phyloP scores from a whole-genome alignment of 805 yeast species.

The Metschnikowia vanudenii region DNA sequence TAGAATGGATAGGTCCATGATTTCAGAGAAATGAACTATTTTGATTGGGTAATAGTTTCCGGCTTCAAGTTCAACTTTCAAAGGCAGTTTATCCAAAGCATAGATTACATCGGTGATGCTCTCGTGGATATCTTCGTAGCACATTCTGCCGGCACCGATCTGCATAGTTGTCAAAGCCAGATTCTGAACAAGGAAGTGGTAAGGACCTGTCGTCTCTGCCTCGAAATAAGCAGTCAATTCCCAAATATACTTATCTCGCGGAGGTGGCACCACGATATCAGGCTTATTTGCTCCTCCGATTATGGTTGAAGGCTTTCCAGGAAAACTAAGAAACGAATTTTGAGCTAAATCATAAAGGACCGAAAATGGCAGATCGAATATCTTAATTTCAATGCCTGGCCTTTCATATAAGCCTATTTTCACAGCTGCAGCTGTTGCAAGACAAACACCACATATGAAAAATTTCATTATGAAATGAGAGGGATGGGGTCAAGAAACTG shows the following conservation, averaged over 20 bases:
- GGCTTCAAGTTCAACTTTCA: neutral
- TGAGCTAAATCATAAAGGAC: constrained; percentile 4
- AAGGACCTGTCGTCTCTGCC: neutral
- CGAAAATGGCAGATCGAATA: neutral
- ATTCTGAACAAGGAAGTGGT: neutral
- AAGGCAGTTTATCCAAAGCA: neutral
- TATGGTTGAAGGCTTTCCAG: neutral
- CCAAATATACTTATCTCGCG: constrained; percentile 1
- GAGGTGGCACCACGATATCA: neutral
- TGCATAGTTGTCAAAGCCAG: neutral
- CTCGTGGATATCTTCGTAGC: constrained; percentile 3
- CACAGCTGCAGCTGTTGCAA: neutral
- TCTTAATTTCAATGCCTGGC: neutral
- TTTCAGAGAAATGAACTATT: neutral
- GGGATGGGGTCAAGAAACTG: neutral
- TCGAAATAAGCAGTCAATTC: constrained; percentile 2
- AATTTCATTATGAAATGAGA: neutral
- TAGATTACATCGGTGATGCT: constrained; percentile 1
- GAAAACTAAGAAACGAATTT: constrained; percentile 3
- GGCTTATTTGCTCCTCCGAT: neutral
- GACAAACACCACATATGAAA: neutral
- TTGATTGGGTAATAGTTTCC: constrained; percentile 1
- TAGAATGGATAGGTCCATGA: neutral
- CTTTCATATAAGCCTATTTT: neutral
- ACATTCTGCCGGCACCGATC: constrained; percentile 5